Evolutionary conservation across 1,284 basidiomycete genomes (phyloP), one percentile per base, ranked within the genome.

Genomic region (Fomes fomentarius): DNA sequence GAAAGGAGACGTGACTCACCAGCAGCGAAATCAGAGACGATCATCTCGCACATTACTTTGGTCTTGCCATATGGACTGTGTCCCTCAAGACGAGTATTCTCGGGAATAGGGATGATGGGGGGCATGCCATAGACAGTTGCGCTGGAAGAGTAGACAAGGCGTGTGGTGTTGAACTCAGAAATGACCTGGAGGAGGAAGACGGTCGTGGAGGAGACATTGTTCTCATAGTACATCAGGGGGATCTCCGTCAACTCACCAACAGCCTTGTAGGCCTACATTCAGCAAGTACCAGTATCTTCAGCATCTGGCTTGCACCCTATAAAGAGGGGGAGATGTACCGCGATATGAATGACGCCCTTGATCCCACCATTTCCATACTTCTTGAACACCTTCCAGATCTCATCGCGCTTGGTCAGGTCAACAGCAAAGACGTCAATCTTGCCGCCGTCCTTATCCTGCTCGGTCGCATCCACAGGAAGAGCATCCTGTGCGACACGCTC

Each of bases 41-140:
- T 86, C 38, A 84, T 85, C 76, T 99, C 97, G 58, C 84, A 85
- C 89, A 99, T 94, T 59, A 94, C 86, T 75, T 99, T 99, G 24
- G 94, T 97, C 68, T 91, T 89, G 31, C 95, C 97, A 69, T 99
- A 99, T 17, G 92, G 91, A 62, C 93, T 96, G 71, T 96, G 90
- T 2, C 96, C 93, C 67, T 91, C 76, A 56, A 99, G 74, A 11
- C 91, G 89, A 6, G 94, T 95, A 2, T 89, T 84, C 74, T 99
- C 97, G 19, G 95, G 94, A 62, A 99, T 99, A 43, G 97, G 97
- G 54, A 99, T 93, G 53, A 78, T 77, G 42, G 92, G 88, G 8
- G 97, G 97, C 2, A 88, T 95, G 56, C 97, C 97, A 71, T 99
- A 99, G 31, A 99, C 97, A n/a, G 97, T 99, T 1, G 97, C 97